These are phyloP conservation scores for Pythium graminicola DNA, from an alignment of 352 stramenopile genomes.

Conservation along the genomic window DNA sequence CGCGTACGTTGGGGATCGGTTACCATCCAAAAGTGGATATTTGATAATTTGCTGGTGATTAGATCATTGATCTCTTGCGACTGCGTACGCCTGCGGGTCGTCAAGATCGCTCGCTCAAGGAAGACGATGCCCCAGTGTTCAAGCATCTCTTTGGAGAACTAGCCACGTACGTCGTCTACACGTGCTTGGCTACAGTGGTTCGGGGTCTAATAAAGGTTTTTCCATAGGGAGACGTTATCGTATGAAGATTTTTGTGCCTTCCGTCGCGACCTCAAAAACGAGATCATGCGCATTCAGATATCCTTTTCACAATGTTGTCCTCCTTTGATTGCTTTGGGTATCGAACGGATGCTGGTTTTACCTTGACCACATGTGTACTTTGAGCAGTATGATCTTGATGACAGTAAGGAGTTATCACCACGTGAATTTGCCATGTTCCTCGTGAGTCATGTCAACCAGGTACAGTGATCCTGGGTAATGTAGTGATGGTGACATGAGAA, in stretches of 20 bases:
- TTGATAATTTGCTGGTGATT: neutral
- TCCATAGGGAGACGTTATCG: slow-evolving; percentile 68
- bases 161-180: slow-evolving; percentile 35
- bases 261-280: slow-evolving; percentile 59
- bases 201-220: too few relatives aligned
- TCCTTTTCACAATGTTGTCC: slow-evolving; percentile 34
- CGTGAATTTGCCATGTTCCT: slow-evolving; percentile 86
- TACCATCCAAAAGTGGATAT: too few relatives aligned
- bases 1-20: slow-evolving; percentile 40
- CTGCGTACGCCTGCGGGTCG: slow-evolving; percentile 66
- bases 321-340: neutral
- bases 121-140: slow-evolving; percentile 75
- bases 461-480: slow-evolving; percentile 18
- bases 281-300: slow-evolving; percentile 89
- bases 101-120: slow-evolving; percentile 70
- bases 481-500: too few relatives aligned
- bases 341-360: slow-evolving; percentile 38
- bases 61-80: slow-evolving; percentile 85
- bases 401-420: slow-evolving; percentile 69
- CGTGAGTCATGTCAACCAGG: slow-evolving; percentile 79
- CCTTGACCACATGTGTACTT: slow-evolving; percentile 47
- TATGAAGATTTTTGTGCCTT: slow-evolving; percentile 80
- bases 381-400: slow-evolving; percentile 85
- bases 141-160: slow-evolving; percentile 82
- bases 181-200: neutral